Conservation (phyloP, 257 asterid genomes). For the Solanum lignicaule region DNA sequence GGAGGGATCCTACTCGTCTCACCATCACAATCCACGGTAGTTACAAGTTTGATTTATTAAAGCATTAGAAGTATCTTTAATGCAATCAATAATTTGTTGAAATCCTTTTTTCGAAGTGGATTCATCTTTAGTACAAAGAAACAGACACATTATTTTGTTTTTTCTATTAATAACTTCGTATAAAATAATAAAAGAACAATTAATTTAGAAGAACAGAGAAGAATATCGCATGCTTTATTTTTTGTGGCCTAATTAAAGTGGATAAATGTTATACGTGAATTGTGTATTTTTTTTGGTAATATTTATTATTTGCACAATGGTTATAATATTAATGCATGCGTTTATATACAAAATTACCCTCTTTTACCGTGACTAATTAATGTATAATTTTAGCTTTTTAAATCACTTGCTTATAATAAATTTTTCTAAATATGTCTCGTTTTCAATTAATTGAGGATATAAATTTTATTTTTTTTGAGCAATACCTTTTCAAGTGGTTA, state of each 20-base stretch:
- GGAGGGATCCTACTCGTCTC: accelerated
- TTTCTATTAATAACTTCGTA: not conserved
- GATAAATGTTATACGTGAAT: not conserved
- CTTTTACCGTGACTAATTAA: not conserved
- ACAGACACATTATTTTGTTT: not conserved
- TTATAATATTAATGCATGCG: not conserved
- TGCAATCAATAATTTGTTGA: not conserved
- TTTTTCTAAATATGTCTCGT: too few relatives aligned
- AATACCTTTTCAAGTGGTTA: too few relatives aligned
- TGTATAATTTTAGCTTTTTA: too few relatives aligned
- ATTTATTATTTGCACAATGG: not conserved
- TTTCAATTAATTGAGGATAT: too few relatives aligned
- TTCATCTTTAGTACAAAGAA: not conserved
- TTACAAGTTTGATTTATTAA: not conserved
- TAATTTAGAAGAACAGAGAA: not conserved
- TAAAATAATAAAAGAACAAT: not conserved
- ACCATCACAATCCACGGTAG: not conserved
- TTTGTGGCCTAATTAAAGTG: not conserved
- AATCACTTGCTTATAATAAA: too few relatives aligned
- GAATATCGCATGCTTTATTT: not conserved
- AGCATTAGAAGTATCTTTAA: not conserved
- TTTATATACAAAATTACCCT: too few relatives aligned
- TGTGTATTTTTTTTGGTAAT: not conserved
- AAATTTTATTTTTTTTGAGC: too few relatives aligned
- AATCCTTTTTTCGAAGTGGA: not conserved